Evolutionary conservation across 1,284 basidiomycete genomes (phyloP), one percentile per base, ranked within the genome.

Genomic region (Malassezia restricta): DNA sequence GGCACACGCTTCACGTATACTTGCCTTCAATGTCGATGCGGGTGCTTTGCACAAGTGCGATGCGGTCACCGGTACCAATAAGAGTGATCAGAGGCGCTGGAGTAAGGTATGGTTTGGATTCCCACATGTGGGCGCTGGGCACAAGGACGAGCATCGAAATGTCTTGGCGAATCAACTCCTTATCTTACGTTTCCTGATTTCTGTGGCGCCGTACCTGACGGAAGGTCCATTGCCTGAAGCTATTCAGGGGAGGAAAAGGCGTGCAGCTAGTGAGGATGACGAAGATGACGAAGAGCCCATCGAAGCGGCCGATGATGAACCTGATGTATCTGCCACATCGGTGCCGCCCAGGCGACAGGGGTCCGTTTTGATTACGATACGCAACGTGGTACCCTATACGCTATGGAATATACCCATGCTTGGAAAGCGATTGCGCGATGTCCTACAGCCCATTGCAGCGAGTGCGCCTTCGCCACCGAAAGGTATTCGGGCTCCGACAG

Each of bases 61-160:
- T 14, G 64, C 73, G 8, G 74, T 74, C 48, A 74, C 63, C 48
- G 71, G 65, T 38, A 30, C 15, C 15, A 9, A 24, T 20, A 47
- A 47, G 35, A 24, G 38, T 12, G 32, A 8, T 24, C 30, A 28
- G 15, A 40, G 65, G 77, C 75, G 56, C 84, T 86, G 80, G 84
- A 89, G 77, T 78, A 81, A 74, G 49, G 80, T 96, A 52, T 83
- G 88, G 20, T 96, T 89, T 82, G 95, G 96, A 71, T 98, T 96
- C 66, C 92, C 92, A 46, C 92, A 98, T 77, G 85, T 85, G 63
- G 91, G 91, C 84, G 87, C 85, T 61, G 88, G 91, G 0, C 92
- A 96, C 62, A 82, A 87, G 40, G 89, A 98, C 71, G 88, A 92
- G 75, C 84, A 90, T 65, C 81, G 92, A 47, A 98, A 96, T 74